Evolutionary conservation across 2,329 filamentous ascomycete genomes (phyloP).

Genomic region (Exophiala bonariae): DNA sequence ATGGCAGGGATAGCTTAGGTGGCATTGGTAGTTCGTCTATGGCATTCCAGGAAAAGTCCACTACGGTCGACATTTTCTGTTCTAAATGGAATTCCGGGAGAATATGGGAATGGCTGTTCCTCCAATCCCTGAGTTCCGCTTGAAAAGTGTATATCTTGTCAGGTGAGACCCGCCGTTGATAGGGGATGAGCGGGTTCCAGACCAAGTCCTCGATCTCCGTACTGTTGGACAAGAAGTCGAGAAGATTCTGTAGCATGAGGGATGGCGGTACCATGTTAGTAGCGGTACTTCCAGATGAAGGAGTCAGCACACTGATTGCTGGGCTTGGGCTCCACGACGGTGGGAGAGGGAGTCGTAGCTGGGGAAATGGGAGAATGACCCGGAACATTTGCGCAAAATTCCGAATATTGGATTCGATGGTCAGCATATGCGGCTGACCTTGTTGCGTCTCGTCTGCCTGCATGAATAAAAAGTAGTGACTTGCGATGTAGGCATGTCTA

Average conservation of each 20-base stretch:
- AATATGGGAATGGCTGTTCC: not conserved
- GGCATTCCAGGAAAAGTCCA: slow-evolving; percentile 3
- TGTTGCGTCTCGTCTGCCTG: not conserved
- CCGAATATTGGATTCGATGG: slow-evolving; percentile 8
- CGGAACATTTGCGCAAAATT: slow-evolving; percentile 22
- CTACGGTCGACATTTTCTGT: not conserved
- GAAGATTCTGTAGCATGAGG: slow-evolving; percentile 3
- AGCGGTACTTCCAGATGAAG: not conserved
- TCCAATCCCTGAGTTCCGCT: slow-evolving; percentile 3
- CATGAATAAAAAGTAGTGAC: slow-evolving; percentile 2
- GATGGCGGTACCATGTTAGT: not conserved
- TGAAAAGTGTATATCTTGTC: slow-evolving; percentile 2
- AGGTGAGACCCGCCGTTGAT: not conserved
- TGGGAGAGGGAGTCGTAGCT: not conserved
- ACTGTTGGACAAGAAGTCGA: slow-evolving; percentile 2
- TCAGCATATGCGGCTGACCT: not conserved
- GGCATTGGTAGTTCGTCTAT: not conserved
- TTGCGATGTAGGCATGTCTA: slow-evolving; percentile 6
- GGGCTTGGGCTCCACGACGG: slow-evolving; percentile 4
- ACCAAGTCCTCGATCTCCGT: slow-evolving; percentile 2
- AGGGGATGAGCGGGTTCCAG: slow-evolving; percentile 2
- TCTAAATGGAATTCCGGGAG: not conserved
- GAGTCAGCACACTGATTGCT: slow-evolving; percentile 2
- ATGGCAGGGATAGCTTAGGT: not conserved
- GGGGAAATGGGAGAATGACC: slow-evolving; percentile 18